Conservation (phyloP, 345 rosid species). For the Corymbia maculata region DNA sequence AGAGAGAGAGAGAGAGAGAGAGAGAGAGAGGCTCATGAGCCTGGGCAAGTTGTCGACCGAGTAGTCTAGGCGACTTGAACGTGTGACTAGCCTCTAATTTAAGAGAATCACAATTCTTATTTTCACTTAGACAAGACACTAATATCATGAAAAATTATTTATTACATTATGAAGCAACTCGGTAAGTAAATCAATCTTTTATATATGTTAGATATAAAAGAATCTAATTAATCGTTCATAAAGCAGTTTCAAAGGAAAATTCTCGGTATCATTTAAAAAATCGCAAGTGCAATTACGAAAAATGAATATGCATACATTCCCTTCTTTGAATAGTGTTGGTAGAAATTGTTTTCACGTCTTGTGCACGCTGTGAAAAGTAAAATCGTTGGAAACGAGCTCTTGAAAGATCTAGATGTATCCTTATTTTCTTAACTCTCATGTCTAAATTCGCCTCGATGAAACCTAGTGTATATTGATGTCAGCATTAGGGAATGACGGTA, state of each 20-base stretch:
- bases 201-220: neutral
- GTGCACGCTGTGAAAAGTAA: neutral
- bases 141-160: neutral
- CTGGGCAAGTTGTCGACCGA: neutral
- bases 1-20: no score
- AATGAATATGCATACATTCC: neutral
- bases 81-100: neutral
- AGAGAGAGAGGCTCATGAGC: neutral
- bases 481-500: neutral
- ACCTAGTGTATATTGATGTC: neutral
- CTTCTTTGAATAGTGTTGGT: neutral
- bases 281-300: neutral
- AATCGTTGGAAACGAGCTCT: neutral
- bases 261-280: constrained; percentile 4
- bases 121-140: neutral
- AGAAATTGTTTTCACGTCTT: neutral
- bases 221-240: neutral
- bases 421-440: neutral
- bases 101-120: neutral
- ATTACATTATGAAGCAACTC: neutral
- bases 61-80: neutral
- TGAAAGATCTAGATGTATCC: neutral
- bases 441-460: neutral
- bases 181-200: neutral
- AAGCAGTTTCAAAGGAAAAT: neutral